A percentile compares a stretch with the other conserved stretches of the same genome.
phyloP scores from a whole-genome alignment of 129 eudicot species.

The Centaurea solstitialis region DNA sequence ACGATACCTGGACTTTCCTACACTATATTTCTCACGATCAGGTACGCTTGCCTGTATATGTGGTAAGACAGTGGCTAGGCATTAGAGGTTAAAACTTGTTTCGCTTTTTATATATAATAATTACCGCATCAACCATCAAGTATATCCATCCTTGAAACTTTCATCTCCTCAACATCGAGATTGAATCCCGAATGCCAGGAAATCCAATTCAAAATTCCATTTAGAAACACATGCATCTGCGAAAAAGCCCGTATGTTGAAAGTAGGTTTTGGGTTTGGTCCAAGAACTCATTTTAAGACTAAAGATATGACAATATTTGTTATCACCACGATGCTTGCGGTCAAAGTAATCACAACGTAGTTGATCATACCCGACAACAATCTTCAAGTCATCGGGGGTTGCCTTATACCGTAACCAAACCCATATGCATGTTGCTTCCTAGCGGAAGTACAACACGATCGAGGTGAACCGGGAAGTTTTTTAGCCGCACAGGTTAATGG shows the following conservation, averaged over 20 bases:
- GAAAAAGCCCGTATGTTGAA: no score
- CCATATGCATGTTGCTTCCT: no score
- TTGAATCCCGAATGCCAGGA: not conserved
- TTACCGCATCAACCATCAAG: no score
- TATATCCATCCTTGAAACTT: not conserved
- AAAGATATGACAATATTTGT: not conserved
- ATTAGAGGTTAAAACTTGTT: no score
- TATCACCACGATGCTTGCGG: no score
- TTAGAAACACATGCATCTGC: slow-evolving; percentile 10
- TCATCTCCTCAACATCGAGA: slow-evolving; percentile 8
- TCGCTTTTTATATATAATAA: no score
- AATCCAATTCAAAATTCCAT: slow-evolving; percentile 21
- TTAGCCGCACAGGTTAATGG: not conserved
- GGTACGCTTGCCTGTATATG: no score
- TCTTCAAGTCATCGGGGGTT: slow-evolving; percentile 13
- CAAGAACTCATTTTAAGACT: not conserved
- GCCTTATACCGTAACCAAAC: slow-evolving; percentile 20
- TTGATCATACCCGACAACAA: not conserved
- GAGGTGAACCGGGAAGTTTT: not conserved
- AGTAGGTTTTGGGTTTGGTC: not conserved
- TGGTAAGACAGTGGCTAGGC: no score
- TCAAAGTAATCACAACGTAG: no score
- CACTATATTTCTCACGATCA: no score
- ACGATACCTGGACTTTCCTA: no score
- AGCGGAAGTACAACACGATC: no score